A percentile compares a stretch with the other conserved stretches of the same genome.
These are phyloP conservation scores for Zopfia rhizophila DNA, from an alignment of 2,329 filamentous ascomycete genomes.

Conservation along the genomic window DNA sequence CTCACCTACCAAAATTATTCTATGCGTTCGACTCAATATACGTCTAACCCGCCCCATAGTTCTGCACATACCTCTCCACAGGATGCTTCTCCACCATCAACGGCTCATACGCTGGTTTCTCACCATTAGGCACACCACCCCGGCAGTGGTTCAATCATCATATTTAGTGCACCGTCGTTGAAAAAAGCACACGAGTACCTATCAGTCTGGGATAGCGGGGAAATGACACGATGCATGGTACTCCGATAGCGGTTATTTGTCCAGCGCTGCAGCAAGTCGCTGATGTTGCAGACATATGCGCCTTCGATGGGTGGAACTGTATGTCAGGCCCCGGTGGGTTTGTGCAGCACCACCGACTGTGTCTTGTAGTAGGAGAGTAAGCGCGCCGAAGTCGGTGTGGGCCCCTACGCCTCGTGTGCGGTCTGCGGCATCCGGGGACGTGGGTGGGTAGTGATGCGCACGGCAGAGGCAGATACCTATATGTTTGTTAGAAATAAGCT, in stretches of 20 bases:
- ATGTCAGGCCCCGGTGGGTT: constrained; percentile 59
- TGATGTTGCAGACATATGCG: constrained; percentile 53
- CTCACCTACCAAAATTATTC: too few species aligned
- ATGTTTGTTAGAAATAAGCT: background rate
- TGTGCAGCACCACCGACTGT: constrained; percentile 58
- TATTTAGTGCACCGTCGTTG: constrained; percentile 44
- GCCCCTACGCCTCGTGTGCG: constrained; percentile 53
- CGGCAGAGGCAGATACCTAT: constrained; percentile 20
- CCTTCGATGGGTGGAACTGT: constrained; percentile 41
- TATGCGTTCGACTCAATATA: too few species aligned
- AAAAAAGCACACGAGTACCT: constrained; percentile 48
- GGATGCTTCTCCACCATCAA: constrained; percentile 48
- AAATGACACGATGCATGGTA: constrained; percentile 44
- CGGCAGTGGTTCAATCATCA: constrained; percentile 49
- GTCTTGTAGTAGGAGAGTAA: constrained; percentile 67
- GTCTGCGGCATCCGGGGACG: constrained; percentile 46
- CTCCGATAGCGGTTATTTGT: constrained; percentile 38
- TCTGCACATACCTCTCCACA: constrained; percentile 36
- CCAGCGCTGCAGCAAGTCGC: constrained; percentile 56
- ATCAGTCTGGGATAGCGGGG: constrained; percentile 32
- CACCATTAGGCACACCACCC: constrained; percentile 46
- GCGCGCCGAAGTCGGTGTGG: constrained; percentile 67
- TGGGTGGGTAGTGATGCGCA: constrained; percentile 46
- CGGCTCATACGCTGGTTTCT: constrained; percentile 42
- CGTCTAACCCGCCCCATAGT: constrained; percentile 35